These are phyloP conservation scores for Geotrichum reessii DNA, from an alignment of 1,139 yeast genomes.

Conservation along the genomic window DNA sequence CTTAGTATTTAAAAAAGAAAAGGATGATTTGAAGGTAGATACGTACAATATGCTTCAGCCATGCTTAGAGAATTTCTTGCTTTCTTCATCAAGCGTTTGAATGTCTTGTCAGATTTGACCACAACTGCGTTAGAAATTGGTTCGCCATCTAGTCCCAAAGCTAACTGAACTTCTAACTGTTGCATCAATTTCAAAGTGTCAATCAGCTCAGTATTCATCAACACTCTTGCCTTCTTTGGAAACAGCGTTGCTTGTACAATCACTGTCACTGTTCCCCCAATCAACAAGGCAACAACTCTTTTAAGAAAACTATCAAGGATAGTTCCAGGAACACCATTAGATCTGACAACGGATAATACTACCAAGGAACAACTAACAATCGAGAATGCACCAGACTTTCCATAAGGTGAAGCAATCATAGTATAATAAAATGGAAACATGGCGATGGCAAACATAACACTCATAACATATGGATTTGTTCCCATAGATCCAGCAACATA, in stretches of 20 bases:
- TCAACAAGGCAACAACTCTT: conserved; percentile 46
- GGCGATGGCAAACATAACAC: conserved; percentile 41
- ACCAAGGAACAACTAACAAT: conserved; percentile 45
- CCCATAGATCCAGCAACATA: conserved; percentile 42
- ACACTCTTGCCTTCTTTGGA: conserved; percentile 46
- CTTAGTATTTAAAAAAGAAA: not conserved
- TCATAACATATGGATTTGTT: conserved; percentile 41
- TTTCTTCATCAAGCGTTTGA: conserved; percentile 32
- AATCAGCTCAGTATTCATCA: conserved; percentile 40
- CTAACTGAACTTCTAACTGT: conserved; percentile 37
- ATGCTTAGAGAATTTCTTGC: conserved; percentile 40
- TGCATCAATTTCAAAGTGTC: conserved; percentile 40
- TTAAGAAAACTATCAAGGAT: conserved; percentile 44
- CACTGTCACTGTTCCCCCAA: conserved; percentile 46
- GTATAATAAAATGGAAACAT: conserved; percentile 44
- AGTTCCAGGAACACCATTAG: conserved; percentile 35
- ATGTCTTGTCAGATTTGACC: conserved; percentile 30
- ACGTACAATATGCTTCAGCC: conserved; percentile 40
- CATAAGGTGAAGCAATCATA: conserved; percentile 43
- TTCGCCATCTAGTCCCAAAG: conserved; percentile 42
- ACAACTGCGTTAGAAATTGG: conserved; percentile 27
- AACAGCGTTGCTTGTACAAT: conserved; percentile 43
- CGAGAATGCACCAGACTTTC: conserved; percentile 47
- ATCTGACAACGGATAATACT: conserved; percentile 26
- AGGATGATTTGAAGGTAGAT: not conserved